Percentiles rank a stretch among this genome's conserved stretches.
These are phyloP conservation scores for Naegleria gruberi DNA, from an alignment of 208 protist genomes.

Conservation along the genomic window DNA sequence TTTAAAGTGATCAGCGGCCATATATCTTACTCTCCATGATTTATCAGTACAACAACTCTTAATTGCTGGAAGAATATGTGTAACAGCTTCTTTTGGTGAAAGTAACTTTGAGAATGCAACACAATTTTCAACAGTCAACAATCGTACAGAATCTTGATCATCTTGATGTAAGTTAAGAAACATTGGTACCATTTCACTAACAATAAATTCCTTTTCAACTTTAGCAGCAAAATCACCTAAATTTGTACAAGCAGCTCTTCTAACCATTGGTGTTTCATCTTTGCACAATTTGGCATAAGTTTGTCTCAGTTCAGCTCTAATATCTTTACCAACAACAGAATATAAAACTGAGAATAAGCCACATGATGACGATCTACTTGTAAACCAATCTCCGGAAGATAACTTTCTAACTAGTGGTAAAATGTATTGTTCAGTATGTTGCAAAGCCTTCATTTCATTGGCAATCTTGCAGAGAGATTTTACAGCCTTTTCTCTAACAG, in stretches of 20 bases:
- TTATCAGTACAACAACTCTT: slow-evolving; percentile 67
- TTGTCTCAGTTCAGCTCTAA: slow-evolving; percentile 51
- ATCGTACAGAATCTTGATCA: slow-evolving; percentile 89
- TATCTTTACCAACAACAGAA: slow-evolving; percentile 38
- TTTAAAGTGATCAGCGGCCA: slow-evolving; percentile 80
- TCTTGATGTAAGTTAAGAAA: slow-evolving; percentile 78
- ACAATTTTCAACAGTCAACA: slow-evolving; percentile 83
- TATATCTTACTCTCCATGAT: slow-evolving; percentile 96
- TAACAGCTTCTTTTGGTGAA: slow-evolving; percentile 56
- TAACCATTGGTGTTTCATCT: slow-evolving; percentile 95
- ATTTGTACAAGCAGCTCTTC: slow-evolving; percentile 77
- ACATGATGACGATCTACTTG: slow-evolving; percentile 81
- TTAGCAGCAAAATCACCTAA: slow-evolving; percentile 68
- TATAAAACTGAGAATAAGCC: slow-evolving; percentile 84
- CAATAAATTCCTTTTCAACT: slow-evolving; percentile 52
- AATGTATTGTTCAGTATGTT: slow-evolving; percentile 66
- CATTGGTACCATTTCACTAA: slow-evolving; percentile 70
- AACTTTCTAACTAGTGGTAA: slow-evolving; percentile 71
- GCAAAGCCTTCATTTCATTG: slow-evolving; percentile 50
- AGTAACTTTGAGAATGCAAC: slow-evolving; percentile 72
- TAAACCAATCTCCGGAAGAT: slow-evolving; percentile 80
- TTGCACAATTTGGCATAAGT: slow-evolving; percentile 80
- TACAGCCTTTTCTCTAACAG: slow-evolving; percentile 90
- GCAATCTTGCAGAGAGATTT: slow-evolving; percentile 63
- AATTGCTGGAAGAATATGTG: slow-evolving; percentile 65